These are phyloP conservation scores for Sodiomyces alkalinus DNA, from an alignment of 2,329 filamentous ascomycete genomes.

Conservation along the genomic window DNA sequence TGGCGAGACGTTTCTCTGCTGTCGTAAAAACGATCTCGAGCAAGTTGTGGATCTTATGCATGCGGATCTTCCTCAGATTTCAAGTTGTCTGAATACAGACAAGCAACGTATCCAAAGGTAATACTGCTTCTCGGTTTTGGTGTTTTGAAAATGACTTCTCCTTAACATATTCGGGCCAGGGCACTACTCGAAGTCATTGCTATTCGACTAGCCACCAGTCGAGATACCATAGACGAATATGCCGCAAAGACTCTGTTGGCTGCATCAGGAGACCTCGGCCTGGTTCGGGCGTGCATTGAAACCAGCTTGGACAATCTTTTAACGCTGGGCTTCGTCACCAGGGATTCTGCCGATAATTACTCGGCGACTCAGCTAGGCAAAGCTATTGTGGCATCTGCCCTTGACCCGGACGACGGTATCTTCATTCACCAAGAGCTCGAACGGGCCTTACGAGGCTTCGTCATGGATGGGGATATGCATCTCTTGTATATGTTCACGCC, in stretches of 20 bases:
- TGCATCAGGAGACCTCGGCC: conserved; percentile 33
- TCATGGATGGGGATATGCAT: conserved; percentile 71
- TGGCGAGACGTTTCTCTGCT: conserved; percentile 66
- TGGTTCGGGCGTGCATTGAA: conserved; percentile 38
- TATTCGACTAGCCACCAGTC: conserved; percentile 50
- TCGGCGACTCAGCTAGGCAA: conserved; percentile 49
- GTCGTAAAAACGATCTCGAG: conserved; percentile 51
- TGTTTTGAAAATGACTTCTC: background rate
- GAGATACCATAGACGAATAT: conserved; percentile 51
- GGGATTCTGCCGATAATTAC: conserved; percentile 35
- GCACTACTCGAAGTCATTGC: conserved; percentile 58
- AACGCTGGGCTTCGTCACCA: conserved; percentile 36
- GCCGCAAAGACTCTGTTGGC: conserved; percentile 52
- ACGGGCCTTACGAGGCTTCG: conserved; percentile 54
- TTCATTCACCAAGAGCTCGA: conserved; percentile 57
- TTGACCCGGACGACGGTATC: conserved; percentile 60
- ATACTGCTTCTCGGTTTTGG: conserved; percentile 2
- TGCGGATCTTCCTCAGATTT: conserved; percentile 53
- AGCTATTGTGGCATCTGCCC: conserved; percentile 56
- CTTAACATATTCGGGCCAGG: conserved; percentile 21
- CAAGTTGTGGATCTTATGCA: conserved; percentile 56
- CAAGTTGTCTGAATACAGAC: conserved; percentile 53
- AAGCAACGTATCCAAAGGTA: conserved; percentile 53
- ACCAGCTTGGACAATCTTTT: conserved; percentile 43
- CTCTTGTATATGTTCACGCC: conserved; percentile 66